Base-by-base conservation (phyloP, 805 yeast species). In the Debaryomyces prosopidis region DNA sequence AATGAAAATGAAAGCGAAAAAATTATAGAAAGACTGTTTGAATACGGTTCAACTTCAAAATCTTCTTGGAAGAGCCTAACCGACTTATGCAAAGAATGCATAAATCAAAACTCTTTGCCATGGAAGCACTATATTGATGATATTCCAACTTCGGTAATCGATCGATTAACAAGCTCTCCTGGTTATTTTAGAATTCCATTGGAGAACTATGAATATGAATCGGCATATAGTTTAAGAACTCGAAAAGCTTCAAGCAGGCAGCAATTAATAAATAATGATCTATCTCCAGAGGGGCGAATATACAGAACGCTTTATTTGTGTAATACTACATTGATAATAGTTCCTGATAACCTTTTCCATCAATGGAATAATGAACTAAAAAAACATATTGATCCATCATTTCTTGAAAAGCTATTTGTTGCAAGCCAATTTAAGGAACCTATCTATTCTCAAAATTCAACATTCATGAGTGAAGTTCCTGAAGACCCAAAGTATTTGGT, bases 331-430 rank as follows among this genome's bases (percentile, higher is more conserved):
- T 58, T 85, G 34, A 69, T 84, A 11, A 75, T 85, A 1, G 79
- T 80, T 6, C 91, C 91, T 0, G 87, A 84, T 53, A 82, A 84
- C 53, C 62, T 85, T 12, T 76, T 81, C 48, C 79, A 76, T 47
- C 91, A 85, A 57, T 85, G 90, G 91, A 65, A 61, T 18, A 53
- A 63, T 11, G 90, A 85, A 55, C 63, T 84, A 2, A 60, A 62
- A 12, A 84, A 83, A 50, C 91, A 85, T 55, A 61, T 81, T 5
- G 53, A 64, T 7, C 54, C 59, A 1, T 68, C 57, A 0, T 71
- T 47, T 46, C 59, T 85, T 32, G 64, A 56, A 11, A 57, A 54
- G 18, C 52, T 72, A 17, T 66, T 56, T 48, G 45, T 72, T 3
- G 65, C 75, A 2, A 56, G 48, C 19, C 64, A 68, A 19, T 65